Conservation (phyloP, 176 grass and related monocot species). For the Aegilops tauschii region DNA sequence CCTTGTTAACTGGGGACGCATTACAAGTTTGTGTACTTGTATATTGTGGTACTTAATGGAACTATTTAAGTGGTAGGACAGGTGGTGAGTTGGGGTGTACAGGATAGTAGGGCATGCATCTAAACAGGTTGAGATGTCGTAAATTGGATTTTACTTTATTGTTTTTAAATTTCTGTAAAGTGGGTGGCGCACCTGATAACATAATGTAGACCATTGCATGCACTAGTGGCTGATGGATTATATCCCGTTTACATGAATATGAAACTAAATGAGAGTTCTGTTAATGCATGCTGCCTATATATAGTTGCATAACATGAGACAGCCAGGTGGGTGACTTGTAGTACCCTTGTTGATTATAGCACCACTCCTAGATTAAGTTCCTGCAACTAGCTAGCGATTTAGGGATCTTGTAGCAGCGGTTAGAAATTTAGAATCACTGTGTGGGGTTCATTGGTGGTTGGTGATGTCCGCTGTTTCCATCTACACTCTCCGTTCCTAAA, state of each 20-base stretch:
- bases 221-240: no score
- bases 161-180: conserved; percentile 2
- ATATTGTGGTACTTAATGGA: not conserved
- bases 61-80: not conserved
- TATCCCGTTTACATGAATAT: no score
- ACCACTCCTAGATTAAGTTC: not conserved
- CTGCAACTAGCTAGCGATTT: not conserved
- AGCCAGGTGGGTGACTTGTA: not conserved
- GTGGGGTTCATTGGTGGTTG: not conserved
- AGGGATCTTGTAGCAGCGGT: not conserved
- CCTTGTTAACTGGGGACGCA: not conserved
- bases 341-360: not conserved
- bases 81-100: not conserved
- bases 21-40: not conserved
- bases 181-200: not conserved
- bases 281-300: not conserved
- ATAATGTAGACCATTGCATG: no score
- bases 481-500: no score
- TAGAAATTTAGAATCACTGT: not conserved
- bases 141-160: not conserved
- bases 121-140: not conserved
- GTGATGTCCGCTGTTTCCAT: not conserved
- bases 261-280: not conserved
- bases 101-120: not conserved
- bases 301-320: not conserved